Conservation (phyloP, 805 yeast species). For the Brettanomyces naardenensis region DNA sequence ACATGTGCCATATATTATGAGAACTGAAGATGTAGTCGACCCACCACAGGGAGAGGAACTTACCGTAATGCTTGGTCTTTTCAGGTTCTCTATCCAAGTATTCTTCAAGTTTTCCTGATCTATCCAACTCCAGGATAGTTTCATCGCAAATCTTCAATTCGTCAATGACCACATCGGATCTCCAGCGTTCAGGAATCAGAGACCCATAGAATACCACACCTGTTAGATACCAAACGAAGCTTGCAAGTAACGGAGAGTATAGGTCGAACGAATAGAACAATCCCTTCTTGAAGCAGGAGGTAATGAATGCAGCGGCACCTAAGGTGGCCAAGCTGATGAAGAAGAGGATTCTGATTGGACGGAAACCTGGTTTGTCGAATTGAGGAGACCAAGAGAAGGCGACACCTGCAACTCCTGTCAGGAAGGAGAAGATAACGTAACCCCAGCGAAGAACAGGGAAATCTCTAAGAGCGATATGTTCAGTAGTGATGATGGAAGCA, state of each 20-base stretch:
- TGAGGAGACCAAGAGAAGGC: slow-evolving; percentile 85
- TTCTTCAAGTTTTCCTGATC: slow-evolving; percentile 18
- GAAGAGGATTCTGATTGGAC: slow-evolving; percentile 72
- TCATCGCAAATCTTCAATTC: slow-evolving; percentile 29
- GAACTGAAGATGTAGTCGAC: slow-evolving; percentile 67
- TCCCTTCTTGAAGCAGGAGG: slow-evolving; percentile 50
- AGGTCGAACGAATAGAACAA: slow-evolving; percentile 40
- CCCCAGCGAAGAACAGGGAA: slow-evolving; percentile 38
- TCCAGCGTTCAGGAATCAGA: slow-evolving; percentile 82
- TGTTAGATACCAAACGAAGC: slow-evolving; percentile 63
- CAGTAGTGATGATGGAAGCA: slow-evolving; percentile 80
- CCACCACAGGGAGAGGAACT: slow-evolving; percentile 69
- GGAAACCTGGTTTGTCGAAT: slow-evolving; percentile 81
- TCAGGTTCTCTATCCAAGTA: slow-evolving; percentile 38
- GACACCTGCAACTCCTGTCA: slow-evolving; percentile 68
- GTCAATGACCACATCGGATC: slow-evolving; percentile 58
- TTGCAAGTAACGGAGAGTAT: slow-evolving; percentile 63
- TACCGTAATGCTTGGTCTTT: slow-evolving; percentile 22
- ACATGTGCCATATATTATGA: slow-evolving; percentile 91
- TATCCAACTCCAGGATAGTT: slow-evolving; percentile 23
- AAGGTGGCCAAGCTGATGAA: slow-evolving; percentile 70
- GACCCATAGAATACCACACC: slow-evolving; percentile 89
- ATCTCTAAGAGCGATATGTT: slow-evolving; percentile 67
- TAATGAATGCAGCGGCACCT: slow-evolving; percentile 61
- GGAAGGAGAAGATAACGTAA: slow-evolving; percentile 52